A percentile compares a stretch with the other conserved stretches of the same genome.
These are phyloP conservation scores for Olyra latifolia DNA, from an alignment of 176 grass and related monocot genomes.

Conservation along the genomic window DNA sequence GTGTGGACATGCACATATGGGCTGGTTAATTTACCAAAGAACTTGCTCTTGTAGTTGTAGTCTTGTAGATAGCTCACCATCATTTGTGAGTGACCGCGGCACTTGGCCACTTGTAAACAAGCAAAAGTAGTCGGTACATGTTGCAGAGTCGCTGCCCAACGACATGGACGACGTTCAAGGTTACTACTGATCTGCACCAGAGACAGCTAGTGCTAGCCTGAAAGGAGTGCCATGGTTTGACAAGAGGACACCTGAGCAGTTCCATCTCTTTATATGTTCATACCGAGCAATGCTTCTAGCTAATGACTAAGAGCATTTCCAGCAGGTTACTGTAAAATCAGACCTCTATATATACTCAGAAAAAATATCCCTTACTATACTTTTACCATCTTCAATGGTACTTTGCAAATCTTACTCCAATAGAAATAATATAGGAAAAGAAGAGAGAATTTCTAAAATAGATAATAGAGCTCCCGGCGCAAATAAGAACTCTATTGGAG, in stretches of 20 bases:
- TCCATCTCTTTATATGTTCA: background rate
- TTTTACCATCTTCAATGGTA: no score
- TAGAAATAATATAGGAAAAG: no score
- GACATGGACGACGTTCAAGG: background rate
- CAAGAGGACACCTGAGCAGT: constrained; percentile 35
- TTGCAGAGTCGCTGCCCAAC: background rate
- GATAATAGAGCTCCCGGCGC: no score
- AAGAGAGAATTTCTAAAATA: background rate
- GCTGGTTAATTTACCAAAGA: background rate
- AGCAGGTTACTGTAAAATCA: no score
- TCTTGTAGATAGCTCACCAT: background rate
- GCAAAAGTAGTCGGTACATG: background rate
- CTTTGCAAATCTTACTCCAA: no score
- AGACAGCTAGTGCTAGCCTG: background rate
- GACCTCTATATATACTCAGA: no score
- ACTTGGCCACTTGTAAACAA: background rate
- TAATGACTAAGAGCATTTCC: no score
- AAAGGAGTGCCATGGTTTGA: constrained; percentile 27
- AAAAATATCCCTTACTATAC: no score
- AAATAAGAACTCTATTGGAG: no score
- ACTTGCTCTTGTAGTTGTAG: background rate
- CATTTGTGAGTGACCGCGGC: background rate
- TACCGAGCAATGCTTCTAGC: background rate
- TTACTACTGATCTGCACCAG: background rate
- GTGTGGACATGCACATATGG: background rate